phyloP scores from a whole-genome alignment of 495 filamentous ascomycete genomes.

The Penicillium dipodomyicola region DNA sequence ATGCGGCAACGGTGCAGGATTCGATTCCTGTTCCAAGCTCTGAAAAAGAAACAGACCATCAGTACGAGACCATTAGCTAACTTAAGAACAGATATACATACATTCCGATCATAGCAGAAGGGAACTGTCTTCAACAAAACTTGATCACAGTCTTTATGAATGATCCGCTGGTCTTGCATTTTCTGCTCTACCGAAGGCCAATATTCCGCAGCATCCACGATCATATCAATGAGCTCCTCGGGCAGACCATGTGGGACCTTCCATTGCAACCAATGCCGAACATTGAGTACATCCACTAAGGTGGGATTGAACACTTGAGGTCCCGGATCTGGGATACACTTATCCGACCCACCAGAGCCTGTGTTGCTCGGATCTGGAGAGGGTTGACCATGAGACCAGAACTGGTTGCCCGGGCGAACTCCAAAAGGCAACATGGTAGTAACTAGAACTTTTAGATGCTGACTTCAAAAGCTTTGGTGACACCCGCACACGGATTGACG shows the following conservation, averaged over 20 bases:
- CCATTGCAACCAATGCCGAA: slow-evolving; percentile 36
- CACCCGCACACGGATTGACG: neutral
- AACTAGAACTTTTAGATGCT: neutral
- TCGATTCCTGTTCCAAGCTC: slow-evolving; percentile 18
- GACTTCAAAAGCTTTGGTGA: neutral
- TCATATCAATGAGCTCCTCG: slow-evolving; percentile 61
- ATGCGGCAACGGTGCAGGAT: slow-evolving; percentile 35
- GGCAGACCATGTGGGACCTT: slow-evolving; percentile 51
- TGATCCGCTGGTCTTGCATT: slow-evolving; percentile 28
- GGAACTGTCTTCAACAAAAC: slow-evolving; percentile 40
- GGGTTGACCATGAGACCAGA: neutral
- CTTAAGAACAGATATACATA: slow-evolving; percentile 8
- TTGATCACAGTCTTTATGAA: slow-evolving; percentile 40
- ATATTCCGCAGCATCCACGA: slow-evolving; percentile 69
- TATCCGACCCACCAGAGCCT: neutral
- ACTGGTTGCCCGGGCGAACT: neutral
- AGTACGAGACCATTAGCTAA: slow-evolving; percentile 2
- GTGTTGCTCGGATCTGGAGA: neutral
- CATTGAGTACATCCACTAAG: slow-evolving; percentile 37
- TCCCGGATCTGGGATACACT: neutral
- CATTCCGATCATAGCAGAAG: slow-evolving; percentile 39
- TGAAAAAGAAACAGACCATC: slow-evolving; percentile 2
- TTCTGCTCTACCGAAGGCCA: slow-evolving; percentile 52
- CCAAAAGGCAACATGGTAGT: slow-evolving; percentile 6
- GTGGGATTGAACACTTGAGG: slow-evolving; percentile 24